Conservation (phyloP, 495 filamentous ascomycete genomes). For the Letharia lupina region DNA sequence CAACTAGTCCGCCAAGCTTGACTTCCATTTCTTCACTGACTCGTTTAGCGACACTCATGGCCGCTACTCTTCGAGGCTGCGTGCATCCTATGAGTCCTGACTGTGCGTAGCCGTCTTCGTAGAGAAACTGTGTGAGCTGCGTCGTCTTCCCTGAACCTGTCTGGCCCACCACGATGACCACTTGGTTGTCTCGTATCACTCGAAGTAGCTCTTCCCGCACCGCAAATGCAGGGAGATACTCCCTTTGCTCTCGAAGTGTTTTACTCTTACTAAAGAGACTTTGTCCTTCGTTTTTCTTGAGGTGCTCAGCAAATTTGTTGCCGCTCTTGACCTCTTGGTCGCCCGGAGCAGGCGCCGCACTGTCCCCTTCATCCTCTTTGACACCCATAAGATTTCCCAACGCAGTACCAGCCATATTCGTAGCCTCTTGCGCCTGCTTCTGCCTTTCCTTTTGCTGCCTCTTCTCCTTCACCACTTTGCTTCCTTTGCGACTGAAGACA, state of each 20-base stretch:
- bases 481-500: conserved; percentile 93
- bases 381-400: conserved; percentile 91
- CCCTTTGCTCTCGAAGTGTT: conserved; percentile 80
- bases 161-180: conserved; percentile 92
- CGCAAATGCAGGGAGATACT: conserved; percentile 93
- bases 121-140: conserved; percentile 89
- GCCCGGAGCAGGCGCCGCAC: conserved; percentile 64
- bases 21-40: conserved; percentile 99
- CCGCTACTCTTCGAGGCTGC: conserved; percentile 88
- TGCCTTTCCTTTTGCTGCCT: conserved; percentile 88
- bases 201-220: conserved; percentile 91
- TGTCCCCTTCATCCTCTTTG: conserved; percentile 90
- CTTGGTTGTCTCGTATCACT: conserved; percentile 94
- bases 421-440: conserved; percentile 91
- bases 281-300: conserved; percentile 83
- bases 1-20: conserved; percentile 78
- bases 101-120: conserved; percentile 87
- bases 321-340: conserved; percentile 60
- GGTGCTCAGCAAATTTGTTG: conserved; percentile 82
- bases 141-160: conserved; percentile 97
- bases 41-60: conserved; percentile 98
- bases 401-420: conserved; percentile 84
- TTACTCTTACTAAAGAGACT: conserved; percentile 92
- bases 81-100: conserved; percentile 89
- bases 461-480: conserved; percentile 82